phyloP scores from a whole-genome alignment of 305 asterid species.

The Fraxinus albicans region DNA sequence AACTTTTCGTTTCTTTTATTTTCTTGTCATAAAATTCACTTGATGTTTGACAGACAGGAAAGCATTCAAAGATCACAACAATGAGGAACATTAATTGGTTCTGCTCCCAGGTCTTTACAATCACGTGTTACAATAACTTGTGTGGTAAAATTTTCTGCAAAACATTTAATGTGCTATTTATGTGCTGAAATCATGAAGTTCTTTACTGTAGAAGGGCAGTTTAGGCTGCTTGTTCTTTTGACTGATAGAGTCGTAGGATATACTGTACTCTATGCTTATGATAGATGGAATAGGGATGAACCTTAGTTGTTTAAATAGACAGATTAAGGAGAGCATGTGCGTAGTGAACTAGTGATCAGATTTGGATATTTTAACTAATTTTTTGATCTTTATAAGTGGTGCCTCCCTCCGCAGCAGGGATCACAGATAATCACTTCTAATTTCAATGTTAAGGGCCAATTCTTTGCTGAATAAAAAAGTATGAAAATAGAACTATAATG shows the following conservation, averaged over 20 bases:
- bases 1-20: not conserved
- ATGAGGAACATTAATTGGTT: constrained; percentile 70
- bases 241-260: not conserved
- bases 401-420: not conserved
- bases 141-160: constrained; percentile 1
- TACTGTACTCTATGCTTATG: not conserved
- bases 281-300: not conserved
- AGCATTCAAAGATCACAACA: constrained; percentile 86
- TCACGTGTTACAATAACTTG: constrained; percentile 4
- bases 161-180: not conserved
- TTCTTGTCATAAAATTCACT: constrained; percentile 11
- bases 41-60: constrained; percentile 70
- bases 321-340: not conserved
- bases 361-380: not conserved
- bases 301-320: not conserved
- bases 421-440: not conserved
- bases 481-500: no score
- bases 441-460: no score
- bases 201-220: not conserved
- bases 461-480: no score
- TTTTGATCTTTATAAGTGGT: not conserved
- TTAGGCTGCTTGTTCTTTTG: not conserved
- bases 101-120: constrained; percentile 61
- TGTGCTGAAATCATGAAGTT: constrained; percentile 13
- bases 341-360: not conserved